phyloP scores from a whole-genome alignment of 305 asterid species.

The Plantago rigida region DNA sequence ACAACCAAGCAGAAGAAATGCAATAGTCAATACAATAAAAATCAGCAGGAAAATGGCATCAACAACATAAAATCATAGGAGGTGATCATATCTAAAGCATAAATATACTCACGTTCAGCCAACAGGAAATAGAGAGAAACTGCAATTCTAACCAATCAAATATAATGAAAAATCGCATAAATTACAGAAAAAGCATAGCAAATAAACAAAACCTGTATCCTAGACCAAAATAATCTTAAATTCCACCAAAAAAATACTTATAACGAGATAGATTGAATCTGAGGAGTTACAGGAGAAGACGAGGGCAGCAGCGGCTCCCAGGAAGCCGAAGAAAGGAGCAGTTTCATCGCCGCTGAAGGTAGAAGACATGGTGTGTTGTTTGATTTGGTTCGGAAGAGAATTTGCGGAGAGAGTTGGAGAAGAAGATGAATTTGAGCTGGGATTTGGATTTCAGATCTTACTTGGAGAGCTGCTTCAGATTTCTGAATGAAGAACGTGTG shows the following conservation, averaged over 20 bases:
- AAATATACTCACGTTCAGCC: too few relatives aligned
- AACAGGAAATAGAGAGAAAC: too few relatives aligned
- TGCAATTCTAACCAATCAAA: too few relatives aligned
- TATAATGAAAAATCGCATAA: too few relatives aligned
- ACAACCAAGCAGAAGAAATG: too few relatives aligned
- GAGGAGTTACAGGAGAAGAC: slow-evolving; percentile 44
- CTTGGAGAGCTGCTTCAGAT: background rate
- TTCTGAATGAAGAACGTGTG: background rate
- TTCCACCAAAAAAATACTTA: background rate
- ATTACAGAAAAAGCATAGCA: too few relatives aligned
- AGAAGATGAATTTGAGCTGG: background rate
- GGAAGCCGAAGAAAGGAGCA: slow-evolving; percentile 65
- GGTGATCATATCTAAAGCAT: too few relatives aligned
- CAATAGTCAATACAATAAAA: too few relatives aligned
- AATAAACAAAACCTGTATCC: too few relatives aligned
- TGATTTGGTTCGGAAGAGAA: background rate
- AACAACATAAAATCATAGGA: too few relatives aligned
- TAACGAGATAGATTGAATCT: background rate
- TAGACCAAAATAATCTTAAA: background rate
- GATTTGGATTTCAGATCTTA: slow-evolving; percentile 21
- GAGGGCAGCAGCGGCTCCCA: slow-evolving; percentile 58
- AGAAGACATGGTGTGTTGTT: slow-evolving; percentile 33
- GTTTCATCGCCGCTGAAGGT: slow-evolving; percentile 64
- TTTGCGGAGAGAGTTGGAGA: too few relatives aligned
- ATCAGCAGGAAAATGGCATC: too few relatives aligned